Conservation (phyloP, 805 yeast genomes). For the Zygotorulaspora sp. region DNA sequence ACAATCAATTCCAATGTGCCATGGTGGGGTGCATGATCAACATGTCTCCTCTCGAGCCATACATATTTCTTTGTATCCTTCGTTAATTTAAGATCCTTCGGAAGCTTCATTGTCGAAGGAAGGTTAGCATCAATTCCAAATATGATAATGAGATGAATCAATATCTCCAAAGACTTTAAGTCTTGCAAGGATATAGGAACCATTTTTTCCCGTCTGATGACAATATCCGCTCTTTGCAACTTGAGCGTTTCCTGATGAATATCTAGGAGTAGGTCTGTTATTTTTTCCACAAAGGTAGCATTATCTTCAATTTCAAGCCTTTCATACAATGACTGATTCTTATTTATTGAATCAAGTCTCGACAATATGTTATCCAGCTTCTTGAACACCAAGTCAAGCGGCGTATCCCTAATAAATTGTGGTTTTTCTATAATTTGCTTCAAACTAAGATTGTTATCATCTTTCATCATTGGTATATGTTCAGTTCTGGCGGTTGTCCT, state of each 20-base stretch:
- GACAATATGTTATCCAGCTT: conserved; percentile 16
- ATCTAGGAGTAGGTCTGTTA: conserved; percentile 16
- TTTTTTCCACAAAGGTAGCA: conserved; percentile 17
- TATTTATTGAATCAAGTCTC: conserved; percentile 6
- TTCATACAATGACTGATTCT: conserved; percentile 12
- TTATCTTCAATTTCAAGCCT: conserved; percentile 15
- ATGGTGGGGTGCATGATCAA: neutral
- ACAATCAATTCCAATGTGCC: conserved; percentile 18
- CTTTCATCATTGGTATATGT: no score
- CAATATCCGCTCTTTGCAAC: conserved; percentile 10
- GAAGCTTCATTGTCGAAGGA: conserved; percentile 55
- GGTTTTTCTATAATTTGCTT: conserved; percentile 23
- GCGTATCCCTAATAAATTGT: conserved; percentile 29
- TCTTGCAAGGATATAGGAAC: conserved; percentile 78
- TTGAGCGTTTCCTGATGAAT: conserved; percentile 15
- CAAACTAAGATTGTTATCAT: neutral
- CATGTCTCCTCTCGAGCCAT: conserved; percentile 20
- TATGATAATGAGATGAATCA: conserved; percentile 60
- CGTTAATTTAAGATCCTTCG: conserved; percentile 38
- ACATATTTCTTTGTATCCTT: conserved; percentile 41
- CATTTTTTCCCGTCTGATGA: conserved; percentile 20
- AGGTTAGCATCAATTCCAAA: conserved; percentile 69
- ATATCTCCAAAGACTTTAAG: conserved; percentile 63
- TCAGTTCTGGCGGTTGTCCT: no score
- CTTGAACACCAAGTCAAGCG: conserved; percentile 34